Evolutionary conservation across 768 basidiomycete genomes (phyloP).

Genomic region (Boletus bicolor): DNA sequence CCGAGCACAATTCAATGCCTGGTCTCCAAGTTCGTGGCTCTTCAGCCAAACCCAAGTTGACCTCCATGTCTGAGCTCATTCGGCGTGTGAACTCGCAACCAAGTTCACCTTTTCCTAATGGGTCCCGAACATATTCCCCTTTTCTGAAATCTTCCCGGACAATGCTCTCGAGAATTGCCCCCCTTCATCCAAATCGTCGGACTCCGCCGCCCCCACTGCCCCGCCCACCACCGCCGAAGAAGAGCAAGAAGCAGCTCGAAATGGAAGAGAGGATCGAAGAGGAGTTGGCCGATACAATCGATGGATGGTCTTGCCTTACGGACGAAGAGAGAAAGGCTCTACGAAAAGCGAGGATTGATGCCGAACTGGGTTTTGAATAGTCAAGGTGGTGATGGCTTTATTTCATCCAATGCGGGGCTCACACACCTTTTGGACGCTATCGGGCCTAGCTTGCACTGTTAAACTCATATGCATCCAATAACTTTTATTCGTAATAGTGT

Average conservation of each 20-base stretch:
- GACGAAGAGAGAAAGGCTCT: slow-evolving; percentile 48
- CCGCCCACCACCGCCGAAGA: slow-evolving; percentile 67
- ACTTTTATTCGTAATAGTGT: background rate
- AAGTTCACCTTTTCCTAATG: slow-evolving; percentile 46
- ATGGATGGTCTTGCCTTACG: slow-evolving; percentile 52
- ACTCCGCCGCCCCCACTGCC: slow-evolving; percentile 74
- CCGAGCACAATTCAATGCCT: slow-evolving; percentile 11
- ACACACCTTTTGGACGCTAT: background rate
- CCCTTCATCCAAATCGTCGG: slow-evolving; percentile 68
- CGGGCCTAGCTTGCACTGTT: background rate
- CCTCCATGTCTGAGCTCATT: slow-evolving; percentile 75
- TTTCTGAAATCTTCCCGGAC: slow-evolving; percentile 62
- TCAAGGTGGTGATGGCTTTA: background rate
- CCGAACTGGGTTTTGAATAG: slow-evolving; percentile 58
- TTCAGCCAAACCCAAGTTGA: slow-evolving; percentile 51
- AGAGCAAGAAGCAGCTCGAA: slow-evolving; percentile 75
- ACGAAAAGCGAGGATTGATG: slow-evolving; percentile 58
- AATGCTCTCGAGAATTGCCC: slow-evolving; percentile 65
- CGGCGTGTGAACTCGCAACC: slow-evolving; percentile 66
- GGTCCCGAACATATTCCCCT: slow-evolving; percentile 51
- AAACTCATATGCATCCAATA: slow-evolving; percentile 1
- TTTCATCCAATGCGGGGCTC: background rate
- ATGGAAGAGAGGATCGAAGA: slow-evolving; percentile 79
- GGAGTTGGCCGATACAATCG: slow-evolving; percentile 69
- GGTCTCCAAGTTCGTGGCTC: slow-evolving; percentile 26